Evolutionary conservation across 2,329 filamentous ascomycete species (phyloP).

Genomic region (Cyphellophora europaea): DNA sequence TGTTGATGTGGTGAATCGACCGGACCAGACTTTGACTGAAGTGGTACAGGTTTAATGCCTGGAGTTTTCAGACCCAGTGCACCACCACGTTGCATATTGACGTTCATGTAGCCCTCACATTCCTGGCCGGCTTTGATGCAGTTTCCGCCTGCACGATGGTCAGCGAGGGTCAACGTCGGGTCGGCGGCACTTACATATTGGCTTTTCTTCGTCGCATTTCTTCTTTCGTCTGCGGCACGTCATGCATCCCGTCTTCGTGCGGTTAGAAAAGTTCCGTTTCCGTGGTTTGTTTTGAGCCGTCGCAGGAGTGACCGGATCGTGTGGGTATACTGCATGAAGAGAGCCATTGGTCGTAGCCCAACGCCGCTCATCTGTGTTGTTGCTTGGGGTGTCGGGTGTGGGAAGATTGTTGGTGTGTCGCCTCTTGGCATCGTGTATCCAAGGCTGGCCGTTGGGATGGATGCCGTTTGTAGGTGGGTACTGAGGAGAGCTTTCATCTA

Average conservation of each 20-base stretch:
- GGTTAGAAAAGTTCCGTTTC: slow-evolving; percentile 67
- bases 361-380: slow-evolving; percentile 25
- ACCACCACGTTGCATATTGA: no score
- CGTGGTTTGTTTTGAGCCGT: slow-evolving; percentile 35
- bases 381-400: slow-evolving; percentile 3
- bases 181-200: slow-evolving; percentile 65
- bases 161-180: slow-evolving; percentile 1
- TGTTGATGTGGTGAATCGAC: slow-evolving; percentile 21
- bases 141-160: slow-evolving; percentile 58
- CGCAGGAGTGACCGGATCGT: no score
- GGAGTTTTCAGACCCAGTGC: no score
- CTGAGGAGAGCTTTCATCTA: slow-evolving; percentile 6
- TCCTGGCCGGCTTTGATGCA: slow-evolving; percentile 83
- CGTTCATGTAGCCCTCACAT: slow-evolving; percentile 89
- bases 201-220: slow-evolving; percentile 93
- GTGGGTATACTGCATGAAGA: slow-evolving; percentile 42
- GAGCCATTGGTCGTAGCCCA: slow-evolving; percentile 40
- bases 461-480: slow-evolving; percentile 5
- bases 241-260: slow-evolving; percentile 91
- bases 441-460: slow-evolving; percentile 10
- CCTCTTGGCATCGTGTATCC: slow-evolving; percentile 4
- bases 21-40: slow-evolving; percentile 71
- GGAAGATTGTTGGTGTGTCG: slow-evolving; percentile 1
- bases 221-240: slow-evolving; percentile 90
- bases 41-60: slow-evolving; percentile 58